Percentiles rank a stretch among this genome's conserved stretches.
Conservation (phyloP, 768 basidiomycete genomes). For the Termitomyces sp. region DNA sequence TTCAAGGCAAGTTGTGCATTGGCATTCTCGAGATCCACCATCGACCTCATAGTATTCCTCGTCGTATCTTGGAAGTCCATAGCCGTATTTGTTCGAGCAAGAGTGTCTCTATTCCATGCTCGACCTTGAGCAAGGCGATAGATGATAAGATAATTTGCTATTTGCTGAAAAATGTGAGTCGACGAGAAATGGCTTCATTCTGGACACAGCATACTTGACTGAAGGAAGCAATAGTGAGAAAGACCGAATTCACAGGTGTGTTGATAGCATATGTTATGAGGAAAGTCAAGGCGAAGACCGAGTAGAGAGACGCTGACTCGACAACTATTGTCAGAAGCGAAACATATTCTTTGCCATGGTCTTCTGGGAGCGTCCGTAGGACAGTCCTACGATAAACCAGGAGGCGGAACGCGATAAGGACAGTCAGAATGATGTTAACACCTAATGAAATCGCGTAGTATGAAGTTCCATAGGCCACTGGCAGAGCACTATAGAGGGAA, state of each 20-base stretch:
- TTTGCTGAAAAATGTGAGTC: slow-evolving; percentile 16
- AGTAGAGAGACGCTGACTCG: slow-evolving; percentile 41
- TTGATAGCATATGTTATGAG: slow-evolving; percentile 34
- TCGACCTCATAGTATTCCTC: neutral
- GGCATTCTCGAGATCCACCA: neutral
- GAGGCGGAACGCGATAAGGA: slow-evolving; percentile 32
- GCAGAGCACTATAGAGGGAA: slow-evolving; percentile 31
- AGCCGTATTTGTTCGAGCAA: slow-evolving; percentile 11
- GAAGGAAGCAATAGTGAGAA: slow-evolving; percentile 27
- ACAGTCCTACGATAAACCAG: slow-evolving; percentile 25
- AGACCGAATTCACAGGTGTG: slow-evolving; percentile 34
- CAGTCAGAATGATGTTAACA: slow-evolving; percentile 34
- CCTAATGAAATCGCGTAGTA: slow-evolving; percentile 34
- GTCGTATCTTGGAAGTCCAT: slow-evolving; percentile 3
- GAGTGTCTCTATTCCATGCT: slow-evolving; percentile 28
- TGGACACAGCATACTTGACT: slow-evolving; percentile 25
- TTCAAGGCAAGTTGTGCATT: neutral
- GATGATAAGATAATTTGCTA: slow-evolving; percentile 37
- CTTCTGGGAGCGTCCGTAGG: slow-evolving; percentile 23
- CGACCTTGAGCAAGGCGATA: slow-evolving; percentile 35
- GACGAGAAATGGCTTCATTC: neutral
- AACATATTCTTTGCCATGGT: slow-evolving; percentile 29
- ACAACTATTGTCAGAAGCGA: slow-evolving; percentile 32
- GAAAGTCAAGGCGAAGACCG: slow-evolving; percentile 32
- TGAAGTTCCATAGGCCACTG: slow-evolving; percentile 29